Evolutionary conservation across 805 yeast genomes (phyloP).

Genomic region (Torulaspora franciscae): DNA sequence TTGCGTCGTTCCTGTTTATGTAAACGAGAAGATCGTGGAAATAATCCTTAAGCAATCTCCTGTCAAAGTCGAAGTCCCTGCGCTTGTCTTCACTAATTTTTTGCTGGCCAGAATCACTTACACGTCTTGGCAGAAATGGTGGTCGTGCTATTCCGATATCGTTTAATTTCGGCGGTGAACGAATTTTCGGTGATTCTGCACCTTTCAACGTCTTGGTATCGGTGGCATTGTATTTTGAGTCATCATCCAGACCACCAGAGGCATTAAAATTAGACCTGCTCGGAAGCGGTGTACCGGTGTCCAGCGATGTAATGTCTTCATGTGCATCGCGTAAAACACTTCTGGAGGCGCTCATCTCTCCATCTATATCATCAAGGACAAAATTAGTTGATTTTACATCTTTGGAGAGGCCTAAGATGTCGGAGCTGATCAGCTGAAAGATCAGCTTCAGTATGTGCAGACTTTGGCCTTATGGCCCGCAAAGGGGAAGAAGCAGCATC

Average conservation of each 20-base stretch:
- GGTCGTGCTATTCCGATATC: not conserved
- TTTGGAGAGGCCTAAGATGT: constrained; percentile 15
- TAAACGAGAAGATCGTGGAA: constrained; percentile 28
- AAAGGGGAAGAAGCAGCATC: constrained; percentile 19
- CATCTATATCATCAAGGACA: constrained; percentile 2
- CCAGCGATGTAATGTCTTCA: constrained; percentile 6
- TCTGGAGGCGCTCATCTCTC: not conserved
- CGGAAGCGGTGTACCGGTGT: constrained; percentile 13
- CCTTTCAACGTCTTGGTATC: not conserved
- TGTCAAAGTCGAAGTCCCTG: constrained; percentile 11
- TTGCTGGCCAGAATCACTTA: not conserved
- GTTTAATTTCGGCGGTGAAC: not conserved
- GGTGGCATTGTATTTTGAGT: not conserved
- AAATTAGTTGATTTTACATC: constrained; percentile 8
- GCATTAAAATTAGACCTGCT: not conserved
- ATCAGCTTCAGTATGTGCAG: not conserved
- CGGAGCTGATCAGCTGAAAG: not conserved
- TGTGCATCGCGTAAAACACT: not conserved
- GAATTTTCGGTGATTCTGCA: not conserved
- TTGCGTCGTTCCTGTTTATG: constrained; percentile 27
- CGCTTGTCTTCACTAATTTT: not conserved
- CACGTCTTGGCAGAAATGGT: not conserved
- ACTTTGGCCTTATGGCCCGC: constrained; percentile 11
- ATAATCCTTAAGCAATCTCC: constrained; percentile 20
- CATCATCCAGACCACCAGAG: not conserved